Base-by-base conservation (phyloP, 1,284 basidiomycete genomes). In the Leccinum fuscescens region DNA sequence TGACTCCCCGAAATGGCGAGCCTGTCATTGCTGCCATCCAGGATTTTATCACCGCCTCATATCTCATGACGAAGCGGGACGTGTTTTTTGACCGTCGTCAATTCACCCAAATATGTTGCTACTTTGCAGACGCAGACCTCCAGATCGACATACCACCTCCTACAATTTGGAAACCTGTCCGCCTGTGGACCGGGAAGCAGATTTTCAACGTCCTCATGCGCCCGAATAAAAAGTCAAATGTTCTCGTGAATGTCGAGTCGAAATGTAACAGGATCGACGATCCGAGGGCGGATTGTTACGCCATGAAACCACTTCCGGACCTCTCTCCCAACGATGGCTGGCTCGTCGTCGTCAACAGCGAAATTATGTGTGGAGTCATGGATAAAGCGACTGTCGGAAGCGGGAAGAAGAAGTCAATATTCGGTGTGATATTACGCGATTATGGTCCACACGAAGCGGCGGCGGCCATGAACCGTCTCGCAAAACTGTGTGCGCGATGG, bases 281-380 rank as follows among this genome's bases (percentile, higher is more conserved):
- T 71, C 91, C 95, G 1, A 82, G 86, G 57, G 67, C 80, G 9
- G 79, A 80, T 33, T 79, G 84, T 66, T 93, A 89, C 65, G 77
- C 81, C 49, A 85, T 86, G 78, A 85, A 81, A 55, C 83, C 83
- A 4, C 82, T 82, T 12, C 84, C 87, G 14, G 97, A 99, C 72
- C 84, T 99, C 78, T 92, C 93, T 9, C 96, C 96, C 0, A 99
- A 99, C 72, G 97, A 99, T 70, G 96, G 96, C 1, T 99, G 94
- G 88, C 85, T 99, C 33, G 97, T 99, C 60, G 90, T 99, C 58
- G 88, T 96, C 64, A 99, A 99, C 75, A 96, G 93, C 73, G 96
- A 99, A 77, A 95, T 99, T 71, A 98, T 99, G 94, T 98, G 96
- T 71, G 97, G 97, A 55, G 93, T 96, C 8, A 97, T 99, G 86